Percentiles rank a stretch among this genome's conserved stretches.
These are phyloP conservation scores for Rubus idaeus DNA, from an alignment of 306 rosid species.

Conservation along the genomic window DNA sequence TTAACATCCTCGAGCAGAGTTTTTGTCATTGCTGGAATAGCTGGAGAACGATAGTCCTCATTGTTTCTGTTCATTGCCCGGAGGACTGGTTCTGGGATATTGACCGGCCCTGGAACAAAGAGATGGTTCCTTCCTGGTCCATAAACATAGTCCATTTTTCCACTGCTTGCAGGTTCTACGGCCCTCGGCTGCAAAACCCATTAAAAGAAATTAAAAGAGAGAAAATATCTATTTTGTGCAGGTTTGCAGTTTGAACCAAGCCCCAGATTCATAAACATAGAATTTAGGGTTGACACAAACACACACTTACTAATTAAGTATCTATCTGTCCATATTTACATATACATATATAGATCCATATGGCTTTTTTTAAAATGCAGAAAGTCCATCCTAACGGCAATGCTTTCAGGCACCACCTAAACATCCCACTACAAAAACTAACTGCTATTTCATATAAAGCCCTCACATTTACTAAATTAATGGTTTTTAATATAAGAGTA, in stretches of 20 bases:
- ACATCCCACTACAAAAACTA: background rate
- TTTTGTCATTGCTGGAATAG: constrained; percentile 89
- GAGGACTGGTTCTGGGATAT: constrained; percentile 85
- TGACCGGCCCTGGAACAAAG: constrained; percentile 98
- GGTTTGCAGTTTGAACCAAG: background rate
- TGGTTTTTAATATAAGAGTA: background rate
- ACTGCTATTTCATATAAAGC: background rate
- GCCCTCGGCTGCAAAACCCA: constrained; percentile 32
- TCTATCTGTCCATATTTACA: background rate
- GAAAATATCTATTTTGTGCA: background rate
- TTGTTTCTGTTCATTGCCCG: constrained; percentile 96
- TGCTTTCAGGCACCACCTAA: background rate
- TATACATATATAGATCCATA: no score
- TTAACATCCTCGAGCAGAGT: constrained; percentile 82
- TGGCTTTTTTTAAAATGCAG: no score
- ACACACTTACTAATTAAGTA: background rate
- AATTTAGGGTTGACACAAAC: background rate
- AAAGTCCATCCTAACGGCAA: background rate
- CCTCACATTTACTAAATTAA: background rate
- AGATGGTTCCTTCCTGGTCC: constrained; percentile 97
- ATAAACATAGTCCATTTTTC: constrained; percentile 74
- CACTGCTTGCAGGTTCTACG: constrained; percentile 33
- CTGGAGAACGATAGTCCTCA: constrained; percentile 98
- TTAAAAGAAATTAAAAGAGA: background rate
- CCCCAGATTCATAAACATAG: background rate